Conservation (phyloP, 2,329 filamentous ascomycete species). For the Xylariaceae sp. region DNA sequence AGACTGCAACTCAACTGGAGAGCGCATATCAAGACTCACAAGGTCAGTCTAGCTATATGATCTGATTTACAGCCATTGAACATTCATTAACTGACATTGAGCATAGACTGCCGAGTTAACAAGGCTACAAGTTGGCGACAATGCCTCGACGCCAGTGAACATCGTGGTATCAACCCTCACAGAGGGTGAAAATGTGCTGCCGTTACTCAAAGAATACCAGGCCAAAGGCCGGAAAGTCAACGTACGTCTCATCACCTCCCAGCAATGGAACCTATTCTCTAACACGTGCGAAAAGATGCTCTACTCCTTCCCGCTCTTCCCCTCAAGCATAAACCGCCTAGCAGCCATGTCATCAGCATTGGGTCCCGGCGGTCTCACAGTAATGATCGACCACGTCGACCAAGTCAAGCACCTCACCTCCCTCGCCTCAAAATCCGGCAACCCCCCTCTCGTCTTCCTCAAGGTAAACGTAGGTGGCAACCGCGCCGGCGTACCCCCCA, state of each 20-base stretch:
- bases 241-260: conserved; percentile 34
- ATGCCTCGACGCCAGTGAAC: conserved; percentile 44
- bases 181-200: conserved; percentile 63
- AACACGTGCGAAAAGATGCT: conserved; percentile 46
- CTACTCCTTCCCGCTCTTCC: conserved; percentile 65
- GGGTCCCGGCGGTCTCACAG: conserved; percentile 50
- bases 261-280: neutral
- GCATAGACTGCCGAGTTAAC: conserved; percentile 60
- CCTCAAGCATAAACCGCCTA: conserved; percentile 56
- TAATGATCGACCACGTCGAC: conserved; percentile 64
- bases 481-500: conserved; percentile 60
- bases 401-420: conserved; percentile 50
- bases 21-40: conserved; percentile 80
- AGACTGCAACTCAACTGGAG: conserved; percentile 61
- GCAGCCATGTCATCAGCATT: conserved; percentile 50
- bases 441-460: conserved; percentile 55
- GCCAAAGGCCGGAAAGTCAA: conserved; percentile 51
- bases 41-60: conserved; percentile 45
- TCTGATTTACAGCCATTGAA: neutral
- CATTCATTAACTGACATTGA: neutral
- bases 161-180: conserved; percentile 69
- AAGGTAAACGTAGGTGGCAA: conserved; percentile 71
- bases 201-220: conserved; percentile 55
- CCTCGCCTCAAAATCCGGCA: conserved; percentile 38
- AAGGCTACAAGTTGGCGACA: conserved; percentile 61